Evolutionary conservation across 441 rosid species (phyloP), one percentile per base, ranked within the genome.

Genomic region (Theobroma grandiflorum): DNA sequence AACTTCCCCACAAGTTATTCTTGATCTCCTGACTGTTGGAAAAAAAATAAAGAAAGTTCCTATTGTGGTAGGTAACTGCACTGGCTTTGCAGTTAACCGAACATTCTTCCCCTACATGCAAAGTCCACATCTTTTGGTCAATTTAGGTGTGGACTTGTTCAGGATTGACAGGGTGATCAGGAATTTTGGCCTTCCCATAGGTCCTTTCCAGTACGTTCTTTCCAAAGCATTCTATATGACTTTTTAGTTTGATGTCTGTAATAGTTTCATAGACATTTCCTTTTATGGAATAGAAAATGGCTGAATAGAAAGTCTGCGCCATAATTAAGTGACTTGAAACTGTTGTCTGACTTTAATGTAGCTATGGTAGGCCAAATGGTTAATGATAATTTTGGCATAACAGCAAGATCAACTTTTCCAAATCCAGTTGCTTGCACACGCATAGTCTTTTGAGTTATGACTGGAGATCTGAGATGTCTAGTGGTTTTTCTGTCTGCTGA

Each of bases 81-180:
- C 92, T 72, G 99, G 98, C 59, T 96, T 93, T 88, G 98, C 99
- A 55, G 98, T 96, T 82, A 96, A 93, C 75, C 91, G 98, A 71
- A 85, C 98, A 45, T 96, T 96, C 87, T 93, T 96, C 78, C 98
- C 99, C 4, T 96, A 96, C 64, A 0, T 91, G 66, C 98, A 96
- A 89, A 77, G 88, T 76, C 89, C 99, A 26, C 90, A 88, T 62
- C 57, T 96, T 78, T 80, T 95, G 88, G 88, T 85, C 81, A 83
- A 88, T 85, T 85, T 95, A 82, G 99, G 98, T 45, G 98, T 92
- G 85, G 99, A 96, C 82, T 76, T 89, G 82, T 95, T 93, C 94
- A 91, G 97, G 89, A 85, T 96, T 78, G 99, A 96, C 90, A 85
- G 84, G 37, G 89, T 85, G 65, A 91, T 96, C 50, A 86, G 85